Conservation (phyloP, 83 land plant genomes). For the Larix sibirica region DNA sequence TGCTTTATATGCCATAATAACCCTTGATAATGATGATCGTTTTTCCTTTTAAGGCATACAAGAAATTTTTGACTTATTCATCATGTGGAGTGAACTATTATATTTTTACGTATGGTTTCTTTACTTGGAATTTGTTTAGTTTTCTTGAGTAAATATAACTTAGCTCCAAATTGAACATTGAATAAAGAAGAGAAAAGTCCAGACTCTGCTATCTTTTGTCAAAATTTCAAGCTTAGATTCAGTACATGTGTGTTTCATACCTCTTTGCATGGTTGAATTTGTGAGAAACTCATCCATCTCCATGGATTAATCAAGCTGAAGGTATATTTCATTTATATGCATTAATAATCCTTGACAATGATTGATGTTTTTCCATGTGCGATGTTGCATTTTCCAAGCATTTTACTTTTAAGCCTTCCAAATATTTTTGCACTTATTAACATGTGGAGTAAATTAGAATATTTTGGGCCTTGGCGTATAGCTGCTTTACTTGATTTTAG, state of each 20-base stretch:
- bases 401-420: not conserved
- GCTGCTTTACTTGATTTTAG: not conserved
- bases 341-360: not conserved
- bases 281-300: slow-evolving; percentile 15
- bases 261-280: not conserved
- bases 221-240: not conserved
- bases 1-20: not conserved
- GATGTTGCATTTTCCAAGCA: not conserved
- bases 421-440: not conserved
- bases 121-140: not conserved
- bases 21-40: not conserved
- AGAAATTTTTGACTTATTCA: not conserved
- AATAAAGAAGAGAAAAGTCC: not conserved
- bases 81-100: not conserved
- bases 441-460: not conserved
- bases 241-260: not conserved
- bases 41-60: not conserved
- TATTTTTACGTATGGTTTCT: not conserved
- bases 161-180: not conserved
- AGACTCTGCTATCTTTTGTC: not conserved
- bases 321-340: slow-evolving; percentile 19
- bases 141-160: not conserved
- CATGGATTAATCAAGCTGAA: slow-evolving; percentile 32
- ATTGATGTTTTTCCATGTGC: not conserved
- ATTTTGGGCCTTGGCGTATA: not conserved